Evolutionary conservation across 345 rosid genomes (phyloP).

Genomic region (Syzygium oleosum): DNA sequence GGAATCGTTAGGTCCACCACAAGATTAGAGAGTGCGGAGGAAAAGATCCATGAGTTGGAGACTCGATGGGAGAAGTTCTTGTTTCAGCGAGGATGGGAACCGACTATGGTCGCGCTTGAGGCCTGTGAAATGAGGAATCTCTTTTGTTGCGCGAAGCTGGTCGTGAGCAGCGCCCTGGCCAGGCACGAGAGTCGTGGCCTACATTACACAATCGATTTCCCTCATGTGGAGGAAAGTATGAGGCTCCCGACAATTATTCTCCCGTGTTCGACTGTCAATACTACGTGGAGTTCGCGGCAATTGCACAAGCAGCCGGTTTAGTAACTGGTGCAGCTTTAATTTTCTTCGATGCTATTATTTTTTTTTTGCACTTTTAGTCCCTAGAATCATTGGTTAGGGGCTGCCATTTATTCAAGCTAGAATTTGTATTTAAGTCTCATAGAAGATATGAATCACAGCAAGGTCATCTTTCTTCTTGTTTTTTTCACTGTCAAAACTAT

Average conservation of each 20-base stretch:
- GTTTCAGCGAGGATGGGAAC: conserved; percentile 81
- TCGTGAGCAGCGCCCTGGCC: conserved; percentile 78
- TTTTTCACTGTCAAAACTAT: background rate
- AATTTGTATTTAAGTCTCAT: background rate
- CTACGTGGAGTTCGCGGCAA: conserved; percentile 87
- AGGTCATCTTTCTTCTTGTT: background rate
- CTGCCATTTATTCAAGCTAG: background rate
- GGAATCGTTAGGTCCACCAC: conserved; percentile 86
- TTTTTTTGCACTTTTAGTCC: background rate
- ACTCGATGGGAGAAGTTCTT: conserved; percentile 70
- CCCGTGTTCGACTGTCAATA: conserved; percentile 45
- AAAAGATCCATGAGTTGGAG: conserved; percentile 51
- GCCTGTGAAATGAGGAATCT: conserved; percentile 96
- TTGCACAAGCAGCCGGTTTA: conserved; percentile 32
- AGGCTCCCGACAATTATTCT: conserved; percentile 81
- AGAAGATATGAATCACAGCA: background rate
- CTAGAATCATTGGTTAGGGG: background rate
- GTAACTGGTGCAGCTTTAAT: conserved; percentile 1
- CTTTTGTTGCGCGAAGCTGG: conserved; percentile 88
- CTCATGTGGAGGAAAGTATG: conserved; percentile 76
- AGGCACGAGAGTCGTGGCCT: conserved; percentile 97
- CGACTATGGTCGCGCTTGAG: conserved; percentile 72
- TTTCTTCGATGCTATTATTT: background rate
- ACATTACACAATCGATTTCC: conserved; percentile 85
- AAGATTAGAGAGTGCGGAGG: conserved; percentile 51